phyloP scores from a whole-genome alignment of 1,284 basidiomycete species.

The Peniophora sp. region DNA sequence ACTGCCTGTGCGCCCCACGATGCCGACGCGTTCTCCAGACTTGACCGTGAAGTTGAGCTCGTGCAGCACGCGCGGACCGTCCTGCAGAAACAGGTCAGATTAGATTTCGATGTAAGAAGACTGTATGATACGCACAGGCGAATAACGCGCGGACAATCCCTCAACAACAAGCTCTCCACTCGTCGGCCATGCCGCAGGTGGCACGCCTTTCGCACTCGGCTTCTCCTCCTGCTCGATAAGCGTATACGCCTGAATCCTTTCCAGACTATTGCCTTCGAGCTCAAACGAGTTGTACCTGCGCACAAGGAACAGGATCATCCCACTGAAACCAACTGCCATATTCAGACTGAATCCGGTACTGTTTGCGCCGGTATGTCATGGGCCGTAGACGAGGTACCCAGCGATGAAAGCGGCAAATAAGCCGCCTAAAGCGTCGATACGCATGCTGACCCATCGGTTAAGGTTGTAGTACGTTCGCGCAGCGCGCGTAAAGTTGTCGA shows the following conservation, averaged over 20 bases:
- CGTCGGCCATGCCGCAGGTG: constrained; percentile 76
- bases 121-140: constrained; percentile 21
- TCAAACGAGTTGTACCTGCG: constrained; percentile 50
- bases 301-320: constrained; percentile 46
- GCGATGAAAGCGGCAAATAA: constrained; percentile 46
- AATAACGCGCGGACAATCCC: constrained; percentile 51
- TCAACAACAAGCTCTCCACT: constrained; percentile 63
- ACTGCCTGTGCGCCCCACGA: constrained; percentile 70
- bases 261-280: constrained; percentile 52
- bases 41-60: constrained; percentile 38
- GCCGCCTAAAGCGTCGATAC: constrained; percentile 43
- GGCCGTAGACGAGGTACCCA: constrained; percentile 42
- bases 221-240: constrained; percentile 65
- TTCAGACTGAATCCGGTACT: constrained; percentile 44
- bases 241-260: constrained; percentile 68
- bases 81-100: too few species aligned
- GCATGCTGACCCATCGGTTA: constrained; percentile 51
- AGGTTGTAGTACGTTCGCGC: constrained; percentile 45
- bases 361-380: constrained; percentile 24
- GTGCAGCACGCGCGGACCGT: constrained; percentile 35
- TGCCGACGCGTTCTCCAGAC: constrained; percentile 43
- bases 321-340: constrained; percentile 51
- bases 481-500: constrained; percentile 39
- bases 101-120: too few species aligned
- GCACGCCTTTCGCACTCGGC: constrained; percentile 37